Conservation (phyloP, 2,329 filamentous ascomycete species). For the Talaromyces marneffei region DNA sequence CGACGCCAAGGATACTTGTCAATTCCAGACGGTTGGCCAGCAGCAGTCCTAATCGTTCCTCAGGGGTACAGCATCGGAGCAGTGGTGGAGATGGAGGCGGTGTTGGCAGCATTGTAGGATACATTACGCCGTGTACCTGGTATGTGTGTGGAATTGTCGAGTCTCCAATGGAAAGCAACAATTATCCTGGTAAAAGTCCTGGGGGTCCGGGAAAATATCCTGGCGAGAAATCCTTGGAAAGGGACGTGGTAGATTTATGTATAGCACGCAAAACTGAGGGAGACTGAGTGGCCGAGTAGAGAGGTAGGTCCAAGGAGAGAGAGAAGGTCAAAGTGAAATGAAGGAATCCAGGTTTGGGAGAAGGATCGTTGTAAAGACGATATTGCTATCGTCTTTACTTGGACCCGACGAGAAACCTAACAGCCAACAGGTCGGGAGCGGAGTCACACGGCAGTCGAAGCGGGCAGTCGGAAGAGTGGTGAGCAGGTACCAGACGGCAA, state of each 20-base stretch:
- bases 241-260: background rate
- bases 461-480: background rate
- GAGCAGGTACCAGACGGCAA: background rate
- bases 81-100: slow-evolving; percentile 41
- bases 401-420: slow-evolving; percentile 5
- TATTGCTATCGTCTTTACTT: slow-evolving; percentile 16
- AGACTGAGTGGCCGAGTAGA: background rate
- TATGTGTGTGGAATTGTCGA: background rate
- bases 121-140: slow-evolving; percentile 26
- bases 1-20: slow-evolving; percentile 79
- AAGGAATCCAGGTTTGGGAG: slow-evolving; percentile 10
- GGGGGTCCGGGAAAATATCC: background rate
- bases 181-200: slow-evolving; percentile 12
- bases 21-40: slow-evolving; percentile 79
- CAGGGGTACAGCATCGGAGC: slow-evolving; percentile 57
- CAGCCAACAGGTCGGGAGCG: background rate
- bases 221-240: slow-evolving; percentile 9
- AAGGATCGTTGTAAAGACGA: slow-evolving; percentile 14
- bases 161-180: slow-evolving; percentile 2
- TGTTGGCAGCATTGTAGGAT: slow-evolving; percentile 42
- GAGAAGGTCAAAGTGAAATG: slow-evolving; percentile 4
- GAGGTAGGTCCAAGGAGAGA: slow-evolving; percentile 1
- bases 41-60: slow-evolving; percentile 79
- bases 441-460: background rate
- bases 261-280: background rate